Base-by-base conservation (phyloP, 192 early-diverging fungal species). In the Funneliformis geosporum region DNA sequence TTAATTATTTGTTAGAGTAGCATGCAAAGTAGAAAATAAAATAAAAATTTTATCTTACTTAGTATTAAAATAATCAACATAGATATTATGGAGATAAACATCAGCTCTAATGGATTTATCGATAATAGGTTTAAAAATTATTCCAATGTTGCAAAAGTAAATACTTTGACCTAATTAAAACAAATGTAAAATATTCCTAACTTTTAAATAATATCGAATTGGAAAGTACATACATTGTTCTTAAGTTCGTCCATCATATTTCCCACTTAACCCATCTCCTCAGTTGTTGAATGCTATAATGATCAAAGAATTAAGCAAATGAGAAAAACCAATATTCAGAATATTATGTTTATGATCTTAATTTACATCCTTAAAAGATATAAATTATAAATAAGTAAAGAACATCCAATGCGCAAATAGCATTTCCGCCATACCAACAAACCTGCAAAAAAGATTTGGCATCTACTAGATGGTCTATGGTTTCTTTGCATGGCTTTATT, bases 361-460 rank as follows among this genome's bases (percentile, higher is more conserved):
- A 50, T 16, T 50, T 55, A 55, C 50, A 55, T 55, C 50, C 18
- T 16, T 55, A 18, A 55, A 55, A 55, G 50, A 7, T 21, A 55
- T 55, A 64, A 84, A 43, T 28, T 84, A 85, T 70, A 93, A 83
- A 82, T 92, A 96, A 40, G 90, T 74, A 76, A 92, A 95, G 81
- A 90, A 94, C 86, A 94, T 92, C 28, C 86, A 84, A 75, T 90
- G 87, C 59, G 92, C 92, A 43, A 87, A 89, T 21, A 92, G 39
- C 44, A 87, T 86, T 88, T 93, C 87, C 71, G 92, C 86, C 16
- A 90, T 66, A 9, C 95, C 95, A 78, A 95, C 89, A 75, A 95
- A 94, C 5, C 90, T 95, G 93, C 1, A 85, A 25, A 74, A 95
- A 89, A 42, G 95, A 86, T 70, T 89, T 85, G 42, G 69, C 78